These are phyloP conservation scores for Macrotyloma uniflorum DNA, from an alignment of 306 rosid genomes.

Conservation along the genomic window DNA sequence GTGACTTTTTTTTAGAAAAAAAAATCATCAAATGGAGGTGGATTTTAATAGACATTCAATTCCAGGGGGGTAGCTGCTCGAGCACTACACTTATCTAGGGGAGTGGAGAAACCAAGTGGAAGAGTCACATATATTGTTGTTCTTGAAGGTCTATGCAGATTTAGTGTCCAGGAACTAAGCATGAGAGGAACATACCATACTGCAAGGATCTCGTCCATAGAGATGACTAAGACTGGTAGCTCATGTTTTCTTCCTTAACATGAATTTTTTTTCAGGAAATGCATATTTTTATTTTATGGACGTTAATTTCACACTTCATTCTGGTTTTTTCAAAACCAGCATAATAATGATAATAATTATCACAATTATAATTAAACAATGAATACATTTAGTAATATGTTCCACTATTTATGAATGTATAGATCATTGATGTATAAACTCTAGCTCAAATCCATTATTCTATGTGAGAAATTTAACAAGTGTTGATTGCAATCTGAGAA, in stretches of 20 bases:
- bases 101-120: slow-evolving; percentile 99
- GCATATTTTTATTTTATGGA: not conserved
- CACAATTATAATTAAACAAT: not conserved
- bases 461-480: slow-evolving; percentile 10
- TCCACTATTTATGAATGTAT: slow-evolving; percentile 8
- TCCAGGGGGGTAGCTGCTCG: slow-evolving; percentile 97
- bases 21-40: slow-evolving; percentile 20
- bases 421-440: slow-evolving; percentile 21
- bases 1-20: not conserved
- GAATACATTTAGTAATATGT: slow-evolving; percentile 15
- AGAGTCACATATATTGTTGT: slow-evolving; percentile 94
- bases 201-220: slow-evolving; percentile 88
- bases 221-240: slow-evolving; percentile 84
- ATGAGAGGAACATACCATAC: slow-evolving; percentile 97
- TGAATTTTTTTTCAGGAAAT: slow-evolving; percentile 2
- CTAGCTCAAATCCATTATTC: slow-evolving; percentile 26
- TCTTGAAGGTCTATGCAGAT: slow-evolving; percentile 97
- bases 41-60: slow-evolving; percentile 42
- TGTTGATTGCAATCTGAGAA: slow-evolving; percentile 11
- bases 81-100: slow-evolving; percentile 94
- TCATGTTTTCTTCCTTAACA: slow-evolving; percentile 8
- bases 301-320: slow-evolving; percentile 14
- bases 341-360: slow-evolving; percentile 21
- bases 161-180: slow-evolving; percentile 89
- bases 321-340: not conserved